A percentile compares a stretch with the other conserved stretches of the same genome.
phyloP scores from a whole-genome alignment of 495 filamentous ascomycete species.

The Cryomyces antarcticus region DNA sequence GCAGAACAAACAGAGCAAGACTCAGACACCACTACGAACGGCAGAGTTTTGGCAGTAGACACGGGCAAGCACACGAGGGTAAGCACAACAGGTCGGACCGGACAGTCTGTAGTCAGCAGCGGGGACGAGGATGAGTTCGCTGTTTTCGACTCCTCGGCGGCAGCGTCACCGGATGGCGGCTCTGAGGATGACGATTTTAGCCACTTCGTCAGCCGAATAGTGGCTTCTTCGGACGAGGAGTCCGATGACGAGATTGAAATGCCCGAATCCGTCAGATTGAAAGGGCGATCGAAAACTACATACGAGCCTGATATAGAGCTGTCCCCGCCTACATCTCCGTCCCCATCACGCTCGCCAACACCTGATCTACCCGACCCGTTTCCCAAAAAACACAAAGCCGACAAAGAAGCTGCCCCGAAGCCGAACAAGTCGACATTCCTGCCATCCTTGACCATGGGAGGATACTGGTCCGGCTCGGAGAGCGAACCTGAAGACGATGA shows the following conservation, averaged over 20 bases:
- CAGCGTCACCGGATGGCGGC: background rate
- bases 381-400: slow-evolving; percentile 12
- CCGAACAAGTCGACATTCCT: slow-evolving; percentile 49
- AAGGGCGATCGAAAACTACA: background rate
- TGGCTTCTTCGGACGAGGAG: slow-evolving; percentile 27
- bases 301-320: slow-evolving; percentile 18
- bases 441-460: slow-evolving; percentile 64
- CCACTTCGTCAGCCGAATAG: slow-evolving; percentile 33
- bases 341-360: background rate
- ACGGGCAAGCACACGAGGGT: background rate
- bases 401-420: slow-evolving; percentile 15
- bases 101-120: no score
- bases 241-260: slow-evolving; percentile 22
- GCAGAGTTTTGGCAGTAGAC: background rate
- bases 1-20: background rate
- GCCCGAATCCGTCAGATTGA: background rate
- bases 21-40: no score
- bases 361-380: background rate
- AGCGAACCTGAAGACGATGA: slow-evolving; percentile 29
- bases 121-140: no score
- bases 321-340: slow-evolving; percentile 3
- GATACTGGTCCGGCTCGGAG: slow-evolving; percentile 83
- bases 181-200: slow-evolving; percentile 16
- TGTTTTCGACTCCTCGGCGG: no score
- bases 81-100: no score